Evolutionary conservation across 148 eudicot species (phyloP).

Genomic region (Linanthus parryae): DNA sequence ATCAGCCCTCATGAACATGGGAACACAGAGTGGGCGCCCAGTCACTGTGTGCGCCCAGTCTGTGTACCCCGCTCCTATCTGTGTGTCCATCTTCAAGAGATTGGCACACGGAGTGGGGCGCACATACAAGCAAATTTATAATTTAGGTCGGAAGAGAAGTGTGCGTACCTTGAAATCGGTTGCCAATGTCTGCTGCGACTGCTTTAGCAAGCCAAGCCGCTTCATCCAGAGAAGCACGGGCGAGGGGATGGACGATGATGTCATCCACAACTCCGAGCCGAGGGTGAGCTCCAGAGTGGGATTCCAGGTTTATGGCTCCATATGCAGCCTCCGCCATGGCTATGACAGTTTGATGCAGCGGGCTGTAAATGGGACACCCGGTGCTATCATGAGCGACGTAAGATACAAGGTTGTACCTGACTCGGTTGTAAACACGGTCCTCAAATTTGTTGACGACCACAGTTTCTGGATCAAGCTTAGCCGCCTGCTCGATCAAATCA

Average conservation of each 20-base stretch:
- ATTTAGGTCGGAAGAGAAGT: too few species aligned
- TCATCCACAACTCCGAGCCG: constrained; percentile 64
- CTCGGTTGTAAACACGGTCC: constrained; percentile 47
- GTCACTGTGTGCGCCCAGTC: too few species aligned
- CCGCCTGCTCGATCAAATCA: constrained; percentile 47
- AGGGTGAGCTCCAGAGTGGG: constrained; percentile 53
- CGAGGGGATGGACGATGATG: constrained; percentile 69
- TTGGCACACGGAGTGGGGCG: too few species aligned
- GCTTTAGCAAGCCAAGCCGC: constrained; percentile 55
- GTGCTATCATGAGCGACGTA: constrained; percentile 53
- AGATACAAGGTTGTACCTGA: constrained; percentile 45
- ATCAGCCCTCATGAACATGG: too few species aligned
- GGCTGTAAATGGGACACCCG: constrained; percentile 55
- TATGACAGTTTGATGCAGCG: constrained; percentile 38
- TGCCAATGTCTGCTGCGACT: constrained; percentile 70
- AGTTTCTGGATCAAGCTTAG: constrained; percentile 44
- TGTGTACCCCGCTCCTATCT: too few species aligned
- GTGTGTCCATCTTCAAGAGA: too few species aligned
- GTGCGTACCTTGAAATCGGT: constrained; percentile 48
- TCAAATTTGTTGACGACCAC: constrained; percentile 46
- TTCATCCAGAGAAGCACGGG: constrained; percentile 43
- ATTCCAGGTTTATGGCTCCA: constrained; percentile 44
- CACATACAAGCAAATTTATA: too few species aligned
- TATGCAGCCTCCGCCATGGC: constrained; percentile 59
- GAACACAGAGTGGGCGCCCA: too few species aligned